These are phyloP conservation scores for Diatrype stigma DNA, from an alignment of 2,329 filamentous ascomycete genomes.

Conservation along the genomic window DNA sequence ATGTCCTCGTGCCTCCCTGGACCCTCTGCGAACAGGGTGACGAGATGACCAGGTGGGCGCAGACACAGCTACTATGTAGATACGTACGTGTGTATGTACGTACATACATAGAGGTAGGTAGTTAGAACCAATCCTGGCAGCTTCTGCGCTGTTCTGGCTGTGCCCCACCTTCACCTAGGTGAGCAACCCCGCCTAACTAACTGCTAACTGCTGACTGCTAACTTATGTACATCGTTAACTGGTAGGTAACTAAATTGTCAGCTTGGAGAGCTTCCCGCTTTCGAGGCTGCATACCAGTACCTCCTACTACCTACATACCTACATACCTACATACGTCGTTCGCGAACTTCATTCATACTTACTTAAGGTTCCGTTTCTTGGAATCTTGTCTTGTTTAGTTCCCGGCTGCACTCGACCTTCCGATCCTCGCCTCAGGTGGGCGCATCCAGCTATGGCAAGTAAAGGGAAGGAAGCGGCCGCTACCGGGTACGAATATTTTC, in stretches of 20 bases:
- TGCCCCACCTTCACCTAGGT: constrained; percentile 16
- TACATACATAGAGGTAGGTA: no score
- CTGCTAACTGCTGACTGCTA: no score
- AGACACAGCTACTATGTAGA: background rate
- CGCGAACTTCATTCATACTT: no score
- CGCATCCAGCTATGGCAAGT: constrained; percentile 14
- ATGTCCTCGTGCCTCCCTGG: no score
- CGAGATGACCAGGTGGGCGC: no score
- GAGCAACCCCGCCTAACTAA: constrained; percentile 14
- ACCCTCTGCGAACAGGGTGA: no score
- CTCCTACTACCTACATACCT: background rate
- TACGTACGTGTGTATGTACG: background rate
- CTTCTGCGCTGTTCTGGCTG: background rate
- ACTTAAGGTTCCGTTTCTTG: no score
- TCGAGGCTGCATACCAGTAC: background rate
- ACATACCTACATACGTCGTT: background rate
- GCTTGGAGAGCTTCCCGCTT: no score
- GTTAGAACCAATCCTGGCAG: no score
- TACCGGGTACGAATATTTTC: constrained; percentile 15
- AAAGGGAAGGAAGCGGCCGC: constrained; percentile 19
- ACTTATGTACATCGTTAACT: no score
- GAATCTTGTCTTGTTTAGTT: background rate
- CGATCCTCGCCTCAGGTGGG: constrained; percentile 1
- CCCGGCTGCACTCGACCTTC: constrained; percentile 11
- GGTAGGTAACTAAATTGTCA: no score